These are phyloP conservation scores for Akanthomyces dipterigenus DNA, from an alignment of 2,329 filamentous ascomycete species.

Conservation along the genomic window DNA sequence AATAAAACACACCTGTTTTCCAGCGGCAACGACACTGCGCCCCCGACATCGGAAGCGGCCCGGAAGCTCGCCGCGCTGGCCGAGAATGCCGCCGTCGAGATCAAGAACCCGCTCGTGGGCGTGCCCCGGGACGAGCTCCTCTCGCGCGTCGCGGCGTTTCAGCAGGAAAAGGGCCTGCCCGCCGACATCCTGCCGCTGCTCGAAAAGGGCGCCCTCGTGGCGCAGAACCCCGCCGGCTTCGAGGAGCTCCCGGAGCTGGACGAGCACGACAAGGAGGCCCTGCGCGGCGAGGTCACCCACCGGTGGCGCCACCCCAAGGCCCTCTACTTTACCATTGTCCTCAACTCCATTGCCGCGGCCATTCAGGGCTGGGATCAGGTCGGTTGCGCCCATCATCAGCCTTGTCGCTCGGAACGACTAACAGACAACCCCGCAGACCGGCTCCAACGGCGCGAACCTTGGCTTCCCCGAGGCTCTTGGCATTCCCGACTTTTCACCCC, in stretches of 20 bases:
- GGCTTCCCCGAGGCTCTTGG: constrained; percentile 38
- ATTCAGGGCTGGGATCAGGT: constrained; percentile 43
- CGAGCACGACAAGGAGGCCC: constrained; percentile 33
- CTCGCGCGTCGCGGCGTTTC: constrained; percentile 48
- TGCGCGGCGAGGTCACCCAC: constrained; percentile 39
- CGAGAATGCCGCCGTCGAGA: constrained; percentile 23
- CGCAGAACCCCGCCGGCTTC: constrained; percentile 36
- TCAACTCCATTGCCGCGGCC: constrained; percentile 47
- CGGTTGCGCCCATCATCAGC: constrained; percentile 1
- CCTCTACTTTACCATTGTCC: constrained; percentile 42
- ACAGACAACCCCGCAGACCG: constrained; percentile 25
- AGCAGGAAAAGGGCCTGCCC: constrained; percentile 37
- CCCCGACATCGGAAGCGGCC: background rate
- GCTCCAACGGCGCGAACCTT: constrained; percentile 42
- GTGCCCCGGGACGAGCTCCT: constrained; percentile 46
- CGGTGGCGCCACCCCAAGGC: constrained; percentile 43
- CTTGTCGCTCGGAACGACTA: background rate
- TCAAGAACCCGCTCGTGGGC: constrained; percentile 42
- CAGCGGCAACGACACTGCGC: background rate
- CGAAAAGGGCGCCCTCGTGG: constrained; percentile 23
- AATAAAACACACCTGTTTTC: background rate
- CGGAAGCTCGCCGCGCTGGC: constrained; percentile 15
- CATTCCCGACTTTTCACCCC: constrained; percentile 28
- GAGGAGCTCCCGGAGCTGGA: constrained; percentile 39
- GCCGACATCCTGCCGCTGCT: constrained; percentile 36